Conservation (phyloP, 352 stramenopile genomes). For the Phytophthora agathidicida region DNA sequence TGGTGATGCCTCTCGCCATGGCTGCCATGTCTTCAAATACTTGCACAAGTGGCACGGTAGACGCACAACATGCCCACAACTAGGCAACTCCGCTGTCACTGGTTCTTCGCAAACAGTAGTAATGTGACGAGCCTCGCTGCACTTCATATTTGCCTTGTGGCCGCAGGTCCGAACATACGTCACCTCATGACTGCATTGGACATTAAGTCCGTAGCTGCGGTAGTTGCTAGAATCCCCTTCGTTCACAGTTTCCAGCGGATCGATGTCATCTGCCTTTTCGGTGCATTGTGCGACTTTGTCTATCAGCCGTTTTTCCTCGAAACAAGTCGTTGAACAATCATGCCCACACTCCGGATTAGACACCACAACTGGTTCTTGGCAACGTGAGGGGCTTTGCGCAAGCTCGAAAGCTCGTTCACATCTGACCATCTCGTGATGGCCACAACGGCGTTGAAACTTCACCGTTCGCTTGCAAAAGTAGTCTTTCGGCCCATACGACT, state of each 20-base stretch:
- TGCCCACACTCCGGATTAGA: slow-evolving; percentile 79
- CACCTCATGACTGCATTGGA: slow-evolving; percentile 48
- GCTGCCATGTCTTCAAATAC: slow-evolving; percentile 48
- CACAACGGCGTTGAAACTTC: slow-evolving; percentile 67
- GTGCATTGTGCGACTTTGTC: slow-evolving; percentile 17
- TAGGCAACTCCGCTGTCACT: slow-evolving; percentile 33
- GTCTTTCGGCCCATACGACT: slow-evolving; percentile 70
- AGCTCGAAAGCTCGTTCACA: slow-evolving; percentile 83
- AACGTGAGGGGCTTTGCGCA: slow-evolving; percentile 46
- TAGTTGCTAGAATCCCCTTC: slow-evolving; percentile 41
- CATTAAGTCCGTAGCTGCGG: slow-evolving; percentile 46
- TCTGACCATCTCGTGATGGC: slow-evolving; percentile 54
- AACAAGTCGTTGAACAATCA: slow-evolving; percentile 58
- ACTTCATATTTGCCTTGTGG: slow-evolving; percentile 52
- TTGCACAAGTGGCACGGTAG: slow-evolving; percentile 44
- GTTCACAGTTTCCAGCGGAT: slow-evolving; percentile 39
- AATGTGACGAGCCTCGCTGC: slow-evolving; percentile 48
- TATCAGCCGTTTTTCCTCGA: slow-evolving; percentile 24
- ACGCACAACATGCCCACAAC: slow-evolving; percentile 54
- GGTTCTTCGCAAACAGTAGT: slow-evolving; percentile 39
- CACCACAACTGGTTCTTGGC: slow-evolving; percentile 49
- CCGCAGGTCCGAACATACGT: slow-evolving; percentile 43
- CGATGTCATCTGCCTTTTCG: slow-evolving; percentile 9
- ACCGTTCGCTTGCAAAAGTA: slow-evolving; percentile 66
- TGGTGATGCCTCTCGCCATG: slow-evolving; percentile 37